Evolutionary conservation across 352 stramenopile species (phyloP), one percentile per base, ranked within the genome.

Genomic region (Phytopythium sindhum): DNA sequence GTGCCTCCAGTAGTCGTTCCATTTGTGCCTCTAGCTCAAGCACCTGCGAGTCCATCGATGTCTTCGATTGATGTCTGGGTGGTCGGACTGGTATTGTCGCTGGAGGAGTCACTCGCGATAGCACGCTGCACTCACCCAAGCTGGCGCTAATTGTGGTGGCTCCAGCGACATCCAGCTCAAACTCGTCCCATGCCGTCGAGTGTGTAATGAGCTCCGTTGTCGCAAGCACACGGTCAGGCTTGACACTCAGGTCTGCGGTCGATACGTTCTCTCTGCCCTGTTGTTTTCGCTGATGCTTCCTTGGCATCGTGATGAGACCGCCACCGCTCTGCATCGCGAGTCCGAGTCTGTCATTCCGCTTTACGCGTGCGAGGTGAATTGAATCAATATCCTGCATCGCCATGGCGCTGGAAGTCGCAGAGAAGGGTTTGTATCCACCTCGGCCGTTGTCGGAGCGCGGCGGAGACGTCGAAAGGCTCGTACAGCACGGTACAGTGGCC

Each of bases 11-110:
- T 14, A 86, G 50, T 39, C 74, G 72, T 45, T 74, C 63, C 57
- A 86, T 74, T 23, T 74, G 75, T 37, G 72, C 65, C 26, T 84
- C 65, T 21, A 86, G 51, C 52, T 84, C 70, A 10, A 48, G 55
- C 45, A 75, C 68, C 31, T 78, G 71, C 19, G 74, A 73, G 19
- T 82, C 78, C 37, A 74, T 80, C 29, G 69, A 79, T 8, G 28
- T 23, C 41, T 61, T 61, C 23, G n/a, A 33, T 33, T 17, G 54
- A 35, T 35, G 35, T 48, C 39, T 45, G n/a, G 35, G 12, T 37
- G 35, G 9, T 12, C 0, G 7, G 14, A 19, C n/a, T 9, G 53
- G 53, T 4, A 33, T 12, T 2, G 35, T 4, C 14, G 19, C 0
- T 15, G 35, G 33, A 31, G 35, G 9, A 31, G 17, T 2, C 5